Conservation (phyloP, 345 rosid genomes). For the Moricandia moricandioides region DNA sequence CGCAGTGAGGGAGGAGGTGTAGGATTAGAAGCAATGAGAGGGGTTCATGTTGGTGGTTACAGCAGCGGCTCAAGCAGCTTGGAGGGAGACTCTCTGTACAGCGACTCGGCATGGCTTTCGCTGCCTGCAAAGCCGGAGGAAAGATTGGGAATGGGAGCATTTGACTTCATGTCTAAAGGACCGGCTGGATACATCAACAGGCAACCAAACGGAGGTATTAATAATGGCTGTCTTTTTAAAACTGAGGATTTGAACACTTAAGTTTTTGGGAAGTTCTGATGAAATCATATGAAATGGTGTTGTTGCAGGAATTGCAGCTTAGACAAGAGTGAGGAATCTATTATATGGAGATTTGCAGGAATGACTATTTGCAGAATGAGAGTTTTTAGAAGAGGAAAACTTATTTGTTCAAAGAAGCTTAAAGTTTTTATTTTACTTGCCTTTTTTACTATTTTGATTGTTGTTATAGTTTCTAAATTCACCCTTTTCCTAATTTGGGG, state of each 20-base stretch:
- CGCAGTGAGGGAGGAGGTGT: slow-evolving; percentile 33
- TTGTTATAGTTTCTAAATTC: slow-evolving; percentile 29
- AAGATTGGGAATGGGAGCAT: slow-evolving; percentile 36
- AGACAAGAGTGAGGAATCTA: slow-evolving; percentile 27
- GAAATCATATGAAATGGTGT: background rate
- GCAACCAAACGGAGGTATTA: slow-evolving; percentile 39
- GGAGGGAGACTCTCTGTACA: slow-evolving; percentile 35
- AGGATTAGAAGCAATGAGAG: slow-evolving; percentile 38
- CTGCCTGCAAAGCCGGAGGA: slow-evolving; percentile 31
- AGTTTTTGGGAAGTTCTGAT: background rate
- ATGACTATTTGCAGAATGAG: slow-evolving; percentile 28
- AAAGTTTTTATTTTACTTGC: background rate
- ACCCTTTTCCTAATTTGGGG: slow-evolving; percentile 39
- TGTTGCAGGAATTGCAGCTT: slow-evolving; percentile 40
- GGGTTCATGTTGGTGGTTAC: slow-evolving; percentile 34
- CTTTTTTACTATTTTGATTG: slow-evolving; percentile 30
- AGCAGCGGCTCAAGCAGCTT: slow-evolving; percentile 32
- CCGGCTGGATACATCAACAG: slow-evolving; percentile 37
- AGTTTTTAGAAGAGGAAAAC: slow-evolving; percentile 37
- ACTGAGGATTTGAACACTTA: background rate
- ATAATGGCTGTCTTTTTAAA: background rate
- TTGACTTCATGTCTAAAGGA: slow-evolving; percentile 41
- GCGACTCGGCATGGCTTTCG: slow-evolving; percentile 35
- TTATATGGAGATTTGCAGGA: slow-evolving; percentile 26
- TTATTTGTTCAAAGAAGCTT: slow-evolving; percentile 14